Conservation (phyloP, 768 basidiomycete genomes). For the Tylopilus vinaceipallidus region DNA sequence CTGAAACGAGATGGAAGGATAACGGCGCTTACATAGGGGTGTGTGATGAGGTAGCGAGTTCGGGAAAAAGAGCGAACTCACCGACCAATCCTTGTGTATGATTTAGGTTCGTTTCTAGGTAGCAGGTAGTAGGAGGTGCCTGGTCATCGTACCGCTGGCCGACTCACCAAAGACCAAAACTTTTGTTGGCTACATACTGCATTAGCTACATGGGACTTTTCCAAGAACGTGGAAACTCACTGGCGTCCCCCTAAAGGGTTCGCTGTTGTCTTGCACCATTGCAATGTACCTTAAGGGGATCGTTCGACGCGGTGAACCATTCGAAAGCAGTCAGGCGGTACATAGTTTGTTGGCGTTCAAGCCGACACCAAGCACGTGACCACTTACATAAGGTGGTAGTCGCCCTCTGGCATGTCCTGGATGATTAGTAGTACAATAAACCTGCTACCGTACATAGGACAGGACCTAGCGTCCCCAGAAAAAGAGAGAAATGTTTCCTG, state of each 20-base stretch:
- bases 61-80: neutral
- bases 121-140: slow-evolving; percentile 16
- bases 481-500: too few species aligned
- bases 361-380: too few species aligned
- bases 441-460: too few species aligned
- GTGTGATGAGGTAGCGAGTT: neutral
- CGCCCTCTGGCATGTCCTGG: too few species aligned
- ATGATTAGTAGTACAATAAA: too few species aligned
- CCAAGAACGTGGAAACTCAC: neutral
- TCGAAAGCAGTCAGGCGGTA: slow-evolving; percentile 21
- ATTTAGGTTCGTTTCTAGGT: slow-evolving; percentile 13
- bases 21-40: slow-evolving; percentile 11
- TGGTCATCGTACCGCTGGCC: slow-evolving; percentile 18
- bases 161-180: slow-evolving; percentile 22
- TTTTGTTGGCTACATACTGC: slow-evolving; percentile 8
- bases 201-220: neutral
- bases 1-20: slow-evolving; percentile 18
- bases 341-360: too few species aligned
- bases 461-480: too few species aligned
- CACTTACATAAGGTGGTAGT: too few species aligned
- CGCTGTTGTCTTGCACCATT: slow-evolving; percentile 38
- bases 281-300: slow-evolving; percentile 32
- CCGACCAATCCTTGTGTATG: slow-evolving; percentile 21
- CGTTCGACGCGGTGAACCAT: slow-evolving; percentile 27
- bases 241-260: slow-evolving; percentile 40